A percentile compares a stretch with the other conserved stretches of the same genome.
phyloP scores from a whole-genome alignment of 2,329 filamentous ascomycete genomes.

The Fusarium sororula region DNA sequence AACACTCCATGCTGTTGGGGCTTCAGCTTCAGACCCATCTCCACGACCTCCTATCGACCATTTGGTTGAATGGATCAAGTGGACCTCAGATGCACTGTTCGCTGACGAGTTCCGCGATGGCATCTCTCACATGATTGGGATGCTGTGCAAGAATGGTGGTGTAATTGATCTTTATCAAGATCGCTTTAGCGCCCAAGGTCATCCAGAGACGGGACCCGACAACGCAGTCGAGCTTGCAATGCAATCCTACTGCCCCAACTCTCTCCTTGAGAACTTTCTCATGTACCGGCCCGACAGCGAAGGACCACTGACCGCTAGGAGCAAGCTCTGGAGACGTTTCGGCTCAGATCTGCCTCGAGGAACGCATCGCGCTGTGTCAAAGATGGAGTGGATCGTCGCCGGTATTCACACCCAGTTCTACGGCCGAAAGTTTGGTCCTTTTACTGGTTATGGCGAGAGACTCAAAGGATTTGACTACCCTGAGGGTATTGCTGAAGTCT shows the following conservation, averaged over 20 bases:
- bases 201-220: not conserved
- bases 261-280: not conserved
- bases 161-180: slow-evolving; percentile 17
- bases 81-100: not conserved
- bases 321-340: not conserved
- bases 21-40: not conserved
- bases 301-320: not conserved
- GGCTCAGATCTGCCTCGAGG: not conserved
- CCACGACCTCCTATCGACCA: not conserved
- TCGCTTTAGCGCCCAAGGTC: not conserved
- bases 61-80: not conserved
- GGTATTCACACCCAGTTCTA: not conserved
- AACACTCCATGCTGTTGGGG: not conserved
- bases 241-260: not conserved
- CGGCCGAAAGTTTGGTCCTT: not conserved
- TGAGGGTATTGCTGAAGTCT: not conserved
- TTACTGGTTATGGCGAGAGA: not conserved
- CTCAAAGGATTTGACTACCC: not conserved
- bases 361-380: not conserved
- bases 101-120: not conserved
- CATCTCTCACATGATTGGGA: not conserved
- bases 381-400: slow-evolving; percentile 12
- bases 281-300: not conserved
- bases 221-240: slow-evolving; percentile 21
- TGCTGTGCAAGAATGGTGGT: not conserved